Percentiles rank a stretch among this genome's conserved stretches.
These are phyloP conservation scores for Suillus bovinus DNA, from an alignment of 768 basidiomycete species.

Conservation along the genomic window DNA sequence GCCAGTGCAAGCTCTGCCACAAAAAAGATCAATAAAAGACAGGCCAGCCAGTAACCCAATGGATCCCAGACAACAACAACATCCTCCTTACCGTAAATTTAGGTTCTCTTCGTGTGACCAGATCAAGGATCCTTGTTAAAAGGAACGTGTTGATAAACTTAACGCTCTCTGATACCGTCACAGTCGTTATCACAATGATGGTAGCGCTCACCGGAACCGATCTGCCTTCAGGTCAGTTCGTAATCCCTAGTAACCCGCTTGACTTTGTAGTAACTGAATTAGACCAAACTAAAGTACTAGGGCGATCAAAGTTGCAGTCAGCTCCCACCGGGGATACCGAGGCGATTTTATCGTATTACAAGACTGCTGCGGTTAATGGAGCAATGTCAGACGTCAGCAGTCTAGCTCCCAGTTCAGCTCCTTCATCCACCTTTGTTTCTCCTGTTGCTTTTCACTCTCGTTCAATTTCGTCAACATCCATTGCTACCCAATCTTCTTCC, in stretches of 20 bases:
- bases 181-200: slow-evolving; percentile 3
- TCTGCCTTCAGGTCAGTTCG: slow-evolving; percentile 5
- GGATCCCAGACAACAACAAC: background rate
- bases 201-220: slow-evolving; percentile 1
- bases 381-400: slow-evolving; percentile 21
- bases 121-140: slow-evolving; percentile 1
- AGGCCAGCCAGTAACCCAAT: background rate
- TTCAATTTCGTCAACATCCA: slow-evolving; percentile 12
- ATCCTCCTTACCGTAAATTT: background rate
- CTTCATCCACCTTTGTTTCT: slow-evolving; percentile 8
- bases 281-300: background rate
- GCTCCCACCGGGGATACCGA: slow-evolving; percentile 39
- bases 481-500: slow-evolving; percentile 36
- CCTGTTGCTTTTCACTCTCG: slow-evolving; percentile 10
- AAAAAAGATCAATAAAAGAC: slow-evolving; percentile 4
- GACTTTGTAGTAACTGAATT: background rate
- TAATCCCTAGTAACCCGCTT: background rate
- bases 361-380: slow-evolving; percentile 48
- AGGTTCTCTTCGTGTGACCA: slow-evolving; percentile 5
- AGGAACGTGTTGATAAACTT: background rate
- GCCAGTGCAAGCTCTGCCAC: slow-evolving; percentile 1
- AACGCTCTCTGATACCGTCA: background rate
- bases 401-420: slow-evolving; percentile 26
- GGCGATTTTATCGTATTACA: slow-evolving; percentile 53
- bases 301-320: background rate